Conservation (phyloP, 768 basidiomycete species). For the Dendrothele bispora region DNA sequence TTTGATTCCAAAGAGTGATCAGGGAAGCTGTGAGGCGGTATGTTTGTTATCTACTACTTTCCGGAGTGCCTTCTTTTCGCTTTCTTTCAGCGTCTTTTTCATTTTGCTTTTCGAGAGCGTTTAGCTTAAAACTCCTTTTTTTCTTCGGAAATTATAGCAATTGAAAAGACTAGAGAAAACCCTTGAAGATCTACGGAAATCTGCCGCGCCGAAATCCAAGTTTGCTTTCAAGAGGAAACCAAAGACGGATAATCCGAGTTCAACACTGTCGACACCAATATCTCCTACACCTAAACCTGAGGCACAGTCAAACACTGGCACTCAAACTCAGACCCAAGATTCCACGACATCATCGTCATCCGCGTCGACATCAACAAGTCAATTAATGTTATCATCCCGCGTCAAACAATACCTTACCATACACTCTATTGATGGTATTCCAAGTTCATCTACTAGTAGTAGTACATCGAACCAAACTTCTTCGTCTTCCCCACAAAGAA, state of each 20-base stretch:
- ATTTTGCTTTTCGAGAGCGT: too few relatives aligned
- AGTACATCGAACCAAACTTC: too few relatives aligned
- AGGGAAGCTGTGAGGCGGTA: conserved; percentile 69
- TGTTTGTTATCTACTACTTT: conserved; percentile 25
- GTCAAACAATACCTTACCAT: conserved; percentile 46
- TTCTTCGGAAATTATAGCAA: conserved; percentile 45
- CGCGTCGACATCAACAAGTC: too few relatives aligned
- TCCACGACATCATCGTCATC: conserved; percentile 13
- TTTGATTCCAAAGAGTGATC: conserved; percentile 71
- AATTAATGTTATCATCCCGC: conserved; percentile 42
- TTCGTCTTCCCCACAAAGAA: too few relatives aligned
- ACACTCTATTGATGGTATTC: conserved; percentile 38
- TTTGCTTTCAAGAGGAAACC: conserved; percentile 66
- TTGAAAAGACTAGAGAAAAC: conserved; percentile 58
- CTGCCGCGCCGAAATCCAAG: conserved; percentile 50
- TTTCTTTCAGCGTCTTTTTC: too few relatives aligned
- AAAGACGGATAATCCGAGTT: conserved; percentile 16
- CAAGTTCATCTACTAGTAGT: too few relatives aligned
- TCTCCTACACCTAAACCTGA: conserved; percentile 7
- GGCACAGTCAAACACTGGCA: conserved; percentile 4
- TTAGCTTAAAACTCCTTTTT: conserved; percentile 13
- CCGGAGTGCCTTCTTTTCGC: too few relatives aligned
- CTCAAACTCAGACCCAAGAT: not conserved
- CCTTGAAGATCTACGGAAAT: conserved; percentile 39
- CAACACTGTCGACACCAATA: not conserved